Conservation (phyloP, 805 yeast genomes). For the Metschnikowia reukaufii region DNA sequence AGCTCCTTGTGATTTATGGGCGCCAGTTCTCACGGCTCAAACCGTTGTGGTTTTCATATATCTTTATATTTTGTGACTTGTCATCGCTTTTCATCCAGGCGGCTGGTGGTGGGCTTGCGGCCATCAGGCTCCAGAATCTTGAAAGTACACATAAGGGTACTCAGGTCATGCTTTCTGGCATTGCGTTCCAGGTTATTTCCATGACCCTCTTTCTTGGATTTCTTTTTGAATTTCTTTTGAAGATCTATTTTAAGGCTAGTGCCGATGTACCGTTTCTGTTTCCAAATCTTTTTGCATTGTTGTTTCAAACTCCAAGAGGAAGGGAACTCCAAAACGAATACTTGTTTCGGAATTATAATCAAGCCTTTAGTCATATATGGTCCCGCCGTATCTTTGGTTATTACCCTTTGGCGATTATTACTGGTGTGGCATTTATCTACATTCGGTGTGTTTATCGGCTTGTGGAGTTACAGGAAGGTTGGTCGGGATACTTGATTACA, state of each 20-base stretch:
- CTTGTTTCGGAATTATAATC: constrained; percentile 33
- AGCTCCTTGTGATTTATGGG: constrained; percentile 56
- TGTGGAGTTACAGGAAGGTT: constrained; percentile 70
- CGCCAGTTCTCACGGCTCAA: constrained; percentile 45
- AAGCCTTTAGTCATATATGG: constrained; percentile 37
- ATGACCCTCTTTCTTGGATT: constrained; percentile 61
- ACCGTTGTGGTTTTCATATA: constrained; percentile 61
- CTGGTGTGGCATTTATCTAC: constrained; percentile 54
- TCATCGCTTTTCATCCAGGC: constrained; percentile 44
- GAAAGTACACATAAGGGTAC: constrained; percentile 49
- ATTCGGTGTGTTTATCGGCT: constrained; percentile 73
- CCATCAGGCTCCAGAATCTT: constrained; percentile 23
- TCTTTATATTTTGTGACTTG: constrained; percentile 68
- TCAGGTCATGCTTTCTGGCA: constrained; percentile 72
- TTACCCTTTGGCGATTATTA: constrained; percentile 47
- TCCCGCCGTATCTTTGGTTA: constrained; percentile 34
- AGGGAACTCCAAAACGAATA: constrained; percentile 16
- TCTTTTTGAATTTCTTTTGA: constrained; percentile 47
- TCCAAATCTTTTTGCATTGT: constrained; percentile 19
- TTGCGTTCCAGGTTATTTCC: constrained; percentile 71
- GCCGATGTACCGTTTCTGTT: constrained; percentile 26
- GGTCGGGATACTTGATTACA: constrained; percentile 63
- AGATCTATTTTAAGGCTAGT: constrained; percentile 35
- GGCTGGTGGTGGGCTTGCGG: constrained; percentile 30
- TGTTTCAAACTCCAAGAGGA: constrained; percentile 26